Evolutionary conservation across 495 filamentous ascomycete genomes (phyloP), one percentile per base, ranked within the genome.

Genomic region (Penicillium silybi): DNA sequence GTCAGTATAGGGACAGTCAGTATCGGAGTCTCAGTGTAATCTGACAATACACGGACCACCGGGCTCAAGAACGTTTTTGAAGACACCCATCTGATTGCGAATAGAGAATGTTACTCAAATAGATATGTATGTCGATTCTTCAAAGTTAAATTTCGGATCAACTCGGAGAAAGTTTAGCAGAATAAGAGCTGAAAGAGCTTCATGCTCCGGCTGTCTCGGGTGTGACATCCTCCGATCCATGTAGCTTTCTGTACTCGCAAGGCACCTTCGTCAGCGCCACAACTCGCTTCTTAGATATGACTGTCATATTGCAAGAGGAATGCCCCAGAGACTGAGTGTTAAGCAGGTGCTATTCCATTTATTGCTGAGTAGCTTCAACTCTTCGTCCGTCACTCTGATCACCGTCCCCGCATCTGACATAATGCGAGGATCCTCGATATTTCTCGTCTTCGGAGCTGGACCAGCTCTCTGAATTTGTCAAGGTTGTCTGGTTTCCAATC

Each of bases 21-120:
- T 6, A 43, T 34, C 13, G 6, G 3, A 16, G 34, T 37, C 34
- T 37, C 11, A 13, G 4, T 3, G 34, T 2, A 13, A 11, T 4
- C 20, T 29, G 22, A n/a, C 16, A n/a, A n/a, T 18, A 29, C 17
- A 66, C 63, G 41, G n/a, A 63, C 63, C 55, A 26, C 37, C 46
- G 13, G 63, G 63, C 42, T 63, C 63, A 7, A 61, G n/a, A 23
- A 65, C 22, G 40, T 57, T 58, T 29, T 58, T 57, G 6, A 61
- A 34, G 2, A 29, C 16, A 2, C 56, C 56, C 58, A 65, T 65
- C 37, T 9, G 8, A 48, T 35, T n/a, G n/a, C n/a, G 16, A n/a
- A 7, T 9, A 26, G 18, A 32, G 23, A 8, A 17, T 45, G 15
- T 16, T 17, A 17, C 10, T n/a, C 11, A 13, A 27, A 2, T 17